Evolutionary conservation across 192 early-diverging fungal genomes (phyloP).

Genomic region (Tieghemiomyces parasiticus): DNA sequence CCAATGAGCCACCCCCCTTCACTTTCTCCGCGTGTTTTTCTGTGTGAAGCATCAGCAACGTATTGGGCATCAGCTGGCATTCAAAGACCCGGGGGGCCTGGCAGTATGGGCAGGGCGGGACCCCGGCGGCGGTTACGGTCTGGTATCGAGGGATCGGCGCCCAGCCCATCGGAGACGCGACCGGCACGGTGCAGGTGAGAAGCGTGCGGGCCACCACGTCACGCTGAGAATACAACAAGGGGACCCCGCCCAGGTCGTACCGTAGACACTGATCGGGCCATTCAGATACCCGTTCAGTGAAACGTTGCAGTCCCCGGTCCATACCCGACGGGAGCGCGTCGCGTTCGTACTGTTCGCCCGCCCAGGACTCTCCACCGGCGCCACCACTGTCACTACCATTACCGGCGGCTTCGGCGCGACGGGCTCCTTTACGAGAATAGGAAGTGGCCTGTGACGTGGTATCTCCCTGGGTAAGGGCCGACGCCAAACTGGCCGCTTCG

Average conservation of each 20-base stretch:
- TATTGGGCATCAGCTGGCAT: constrained; percentile 84
- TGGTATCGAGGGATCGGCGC: no score
- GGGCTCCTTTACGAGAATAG: no score
- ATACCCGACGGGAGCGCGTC: constrained; percentile 44
- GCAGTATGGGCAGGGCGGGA: constrained; percentile 53
- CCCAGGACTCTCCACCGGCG: constrained; percentile 37
- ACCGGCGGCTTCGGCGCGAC: no score
- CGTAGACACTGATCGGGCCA: constrained; percentile 77
- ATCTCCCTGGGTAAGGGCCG: no score
- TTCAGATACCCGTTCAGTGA: constrained; percentile 45
- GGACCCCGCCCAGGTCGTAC: constrained; percentile 53
- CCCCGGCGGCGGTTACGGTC: no score
- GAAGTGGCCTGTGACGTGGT: no score
- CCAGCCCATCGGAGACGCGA: no score
- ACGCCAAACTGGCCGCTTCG: no score
- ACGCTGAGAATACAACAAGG: constrained; percentile 47
- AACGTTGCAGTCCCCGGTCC: constrained; percentile 68
- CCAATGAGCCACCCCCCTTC: constrained; percentile 11
- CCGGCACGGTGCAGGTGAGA: no score
- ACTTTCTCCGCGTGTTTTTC: constrained; percentile 15
- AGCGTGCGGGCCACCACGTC: constrained; percentile 32
- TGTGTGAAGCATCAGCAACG: constrained; percentile 54
- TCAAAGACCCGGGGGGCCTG: constrained; percentile 60
- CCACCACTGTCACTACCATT: no score
- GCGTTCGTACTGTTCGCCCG: constrained; percentile 74